Conservation (phyloP, 1,284 basidiomycete genomes). For the Trametes pubescens region DNA sequence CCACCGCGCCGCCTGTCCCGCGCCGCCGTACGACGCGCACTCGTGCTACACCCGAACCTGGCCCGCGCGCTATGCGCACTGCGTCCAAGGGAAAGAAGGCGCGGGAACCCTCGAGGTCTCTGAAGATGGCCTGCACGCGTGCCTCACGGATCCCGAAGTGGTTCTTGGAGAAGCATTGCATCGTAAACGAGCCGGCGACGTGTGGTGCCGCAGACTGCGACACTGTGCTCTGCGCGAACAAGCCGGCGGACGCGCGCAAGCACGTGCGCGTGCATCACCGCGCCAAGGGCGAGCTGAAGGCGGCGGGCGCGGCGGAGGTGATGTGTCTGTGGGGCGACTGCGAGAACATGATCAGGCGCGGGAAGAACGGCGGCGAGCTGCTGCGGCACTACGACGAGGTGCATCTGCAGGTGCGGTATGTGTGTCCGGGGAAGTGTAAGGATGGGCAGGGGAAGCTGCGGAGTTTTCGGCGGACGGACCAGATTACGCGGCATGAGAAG, state of each 20-base stretch:
- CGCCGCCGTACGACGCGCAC: background rate
- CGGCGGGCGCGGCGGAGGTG: background rate
- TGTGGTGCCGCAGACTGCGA: background rate
- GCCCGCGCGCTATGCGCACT: too few species aligned
- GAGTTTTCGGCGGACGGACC: background rate
- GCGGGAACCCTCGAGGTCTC: too few species aligned
- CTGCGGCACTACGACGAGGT: slow-evolving; percentile 4
- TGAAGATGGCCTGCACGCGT: background rate
- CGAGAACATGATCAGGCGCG: background rate
- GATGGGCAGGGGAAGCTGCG: background rate
- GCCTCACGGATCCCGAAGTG: background rate
- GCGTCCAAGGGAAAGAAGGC: background rate
- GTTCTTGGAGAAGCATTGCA: background rate
- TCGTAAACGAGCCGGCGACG: background rate
- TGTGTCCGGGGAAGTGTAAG: slow-evolving; percentile 2
- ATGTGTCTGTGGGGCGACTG: slow-evolving; percentile 4
- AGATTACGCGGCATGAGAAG: slow-evolving; percentile 3
- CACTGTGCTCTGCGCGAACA: background rate
- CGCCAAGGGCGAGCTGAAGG: too few species aligned
- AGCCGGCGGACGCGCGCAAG: background rate
- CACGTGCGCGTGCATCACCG: background rate
- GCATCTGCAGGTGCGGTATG: slow-evolving; percentile 2
- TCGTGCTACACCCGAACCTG: too few species aligned
- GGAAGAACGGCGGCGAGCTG: background rate
- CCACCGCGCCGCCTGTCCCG: background rate